A percentile compares a stretch with the other conserved stretches of the same genome.
phyloP scores from a whole-genome alignment of 305 asterid genomes.

The Fraxinus nigra region DNA sequence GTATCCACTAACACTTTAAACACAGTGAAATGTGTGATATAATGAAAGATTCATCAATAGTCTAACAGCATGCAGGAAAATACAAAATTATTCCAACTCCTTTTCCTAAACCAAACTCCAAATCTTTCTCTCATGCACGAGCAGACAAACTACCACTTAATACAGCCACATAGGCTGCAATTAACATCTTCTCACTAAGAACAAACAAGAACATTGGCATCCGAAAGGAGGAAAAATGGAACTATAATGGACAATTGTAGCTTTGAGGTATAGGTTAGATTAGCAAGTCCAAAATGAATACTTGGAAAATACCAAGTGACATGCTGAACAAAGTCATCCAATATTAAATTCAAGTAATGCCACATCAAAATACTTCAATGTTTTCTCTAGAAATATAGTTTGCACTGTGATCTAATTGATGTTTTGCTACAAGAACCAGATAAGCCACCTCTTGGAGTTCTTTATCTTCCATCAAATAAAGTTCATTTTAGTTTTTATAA shows the following conservation, averaged over 20 bases:
- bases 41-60: constrained; percentile 9
- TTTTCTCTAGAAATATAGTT: background rate
- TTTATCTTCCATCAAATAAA: background rate
- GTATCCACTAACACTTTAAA: background rate
- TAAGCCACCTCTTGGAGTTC: background rate
- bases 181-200: background rate
- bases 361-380: background rate
- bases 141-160: background rate
- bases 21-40: background rate
- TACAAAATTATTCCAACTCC: background rate
- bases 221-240: background rate
- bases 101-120: background rate
- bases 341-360: background rate
- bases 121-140: background rate
- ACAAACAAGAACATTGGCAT: background rate
- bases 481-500: background rate
- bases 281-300: background rate
- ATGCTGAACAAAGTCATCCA: background rate
- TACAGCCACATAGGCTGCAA: background rate
- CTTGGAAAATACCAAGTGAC: background rate
- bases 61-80: constrained; percentile 2
- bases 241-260: constrained; percentile 6
- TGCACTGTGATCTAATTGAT: background rate
- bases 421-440: background rate
- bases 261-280: background rate